Percentiles rank a stretch among this genome's conserved stretches.
Evolutionary conservation across 345 rosid genomes (phyloP).

Genomic region (Euphorbia lathyris): DNA sequence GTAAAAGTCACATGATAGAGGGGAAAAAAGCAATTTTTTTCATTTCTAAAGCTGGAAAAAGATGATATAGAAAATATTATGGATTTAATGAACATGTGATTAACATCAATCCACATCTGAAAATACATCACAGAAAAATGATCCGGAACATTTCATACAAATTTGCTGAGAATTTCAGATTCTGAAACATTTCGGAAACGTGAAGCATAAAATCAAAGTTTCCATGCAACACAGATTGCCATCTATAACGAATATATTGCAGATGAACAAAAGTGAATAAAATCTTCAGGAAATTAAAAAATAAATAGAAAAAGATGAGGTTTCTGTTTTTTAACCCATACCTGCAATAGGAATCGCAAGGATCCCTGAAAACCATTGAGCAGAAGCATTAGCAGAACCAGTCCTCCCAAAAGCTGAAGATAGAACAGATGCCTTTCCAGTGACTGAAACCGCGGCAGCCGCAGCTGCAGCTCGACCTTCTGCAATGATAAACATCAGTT

Average conservation of each 20-base stretch:
- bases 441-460: slow-evolving; percentile 58
- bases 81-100: too few species aligned
- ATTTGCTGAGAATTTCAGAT: too few species aligned
- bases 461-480: slow-evolving; percentile 71
- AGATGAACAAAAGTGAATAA: background rate
- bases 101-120: too few species aligned
- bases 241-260: background rate
- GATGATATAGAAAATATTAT: too few species aligned
- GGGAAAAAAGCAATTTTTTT: background rate
- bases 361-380: slow-evolving; percentile 77
- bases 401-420: slow-evolving; percentile 47
- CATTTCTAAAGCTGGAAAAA: too few species aligned
- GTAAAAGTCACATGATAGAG: background rate
- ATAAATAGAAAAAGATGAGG: too few species aligned
- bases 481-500: slow-evolving; percentile 11
- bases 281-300: background rate
- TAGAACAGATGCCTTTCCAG: slow-evolving; percentile 48
- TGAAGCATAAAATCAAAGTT: too few species aligned
- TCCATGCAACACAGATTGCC: too few species aligned
- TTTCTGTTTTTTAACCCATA: slow-evolving; percentile 15
- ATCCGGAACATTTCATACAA: too few species aligned
- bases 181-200: too few species aligned
- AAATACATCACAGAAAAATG: too few species aligned
- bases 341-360: slow-evolving; percentile 92
- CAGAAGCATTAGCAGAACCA: slow-evolving; percentile 45